Percentiles rank a stretch among this genome's conserved stretches.
phyloP scores from a whole-genome alignment of 371 early-diverging fungal genomes.

The Mortierella sp. region DNA sequence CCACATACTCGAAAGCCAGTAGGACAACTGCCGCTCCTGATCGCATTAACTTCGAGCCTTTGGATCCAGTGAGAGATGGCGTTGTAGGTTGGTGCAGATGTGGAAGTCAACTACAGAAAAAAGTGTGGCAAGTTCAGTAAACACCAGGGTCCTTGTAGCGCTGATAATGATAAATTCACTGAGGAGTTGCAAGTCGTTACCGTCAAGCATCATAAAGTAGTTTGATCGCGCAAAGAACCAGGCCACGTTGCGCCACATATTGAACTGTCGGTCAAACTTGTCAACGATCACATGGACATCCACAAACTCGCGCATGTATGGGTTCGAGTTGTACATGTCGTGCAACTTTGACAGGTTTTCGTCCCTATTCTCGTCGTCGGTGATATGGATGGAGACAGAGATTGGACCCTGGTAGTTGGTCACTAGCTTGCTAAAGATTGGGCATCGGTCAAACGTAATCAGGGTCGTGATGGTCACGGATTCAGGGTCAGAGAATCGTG shows the following conservation, averaged over 20 bases:
- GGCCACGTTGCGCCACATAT: conserved; percentile 79
- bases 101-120: conserved; percentile 65
- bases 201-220: conserved; percentile 75
- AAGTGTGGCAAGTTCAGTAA: background rate
- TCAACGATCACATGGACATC: conserved; percentile 74
- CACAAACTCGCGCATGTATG: conserved; percentile 65
- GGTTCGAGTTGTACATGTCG: conserved; percentile 62
- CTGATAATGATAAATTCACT: background rate
- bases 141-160: background rate
- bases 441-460: conserved; percentile 61
- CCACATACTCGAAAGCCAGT: conserved; percentile 73
- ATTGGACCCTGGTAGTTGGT: conserved; percentile 73
- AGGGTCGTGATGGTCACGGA: conserved; percentile 61
- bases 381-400: conserved; percentile 73
- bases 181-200: conserved; percentile 5
- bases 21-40: conserved; percentile 68
- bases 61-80: conserved; percentile 56
- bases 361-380: conserved; percentile 64
- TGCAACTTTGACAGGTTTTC: conserved; percentile 60
- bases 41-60: conserved; percentile 56
- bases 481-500: conserved; percentile 35
- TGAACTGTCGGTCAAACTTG: conserved; percentile 75
- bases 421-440: conserved; percentile 63
- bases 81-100: conserved; percentile 70
- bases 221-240: conserved; percentile 74